Conservation (phyloP, 2,329 filamentous ascomycete genomes). For the Claviceps sp. region DNA sequence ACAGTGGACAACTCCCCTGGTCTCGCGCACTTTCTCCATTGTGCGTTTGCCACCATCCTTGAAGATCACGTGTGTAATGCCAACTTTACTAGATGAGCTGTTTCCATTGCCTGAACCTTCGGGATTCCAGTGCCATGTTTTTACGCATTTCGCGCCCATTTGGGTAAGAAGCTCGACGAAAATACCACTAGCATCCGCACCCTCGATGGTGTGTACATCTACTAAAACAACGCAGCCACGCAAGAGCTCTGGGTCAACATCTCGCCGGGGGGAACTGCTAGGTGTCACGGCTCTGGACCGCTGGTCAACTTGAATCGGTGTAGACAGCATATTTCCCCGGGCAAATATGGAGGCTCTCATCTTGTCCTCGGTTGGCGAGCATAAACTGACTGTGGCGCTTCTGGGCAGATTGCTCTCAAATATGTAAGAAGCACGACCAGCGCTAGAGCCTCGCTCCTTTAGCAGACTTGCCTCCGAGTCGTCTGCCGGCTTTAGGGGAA, state of each 20-base stretch:
- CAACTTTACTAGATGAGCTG: conserved; percentile 38
- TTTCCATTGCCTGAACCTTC: conserved; percentile 22
- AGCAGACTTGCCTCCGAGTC: conserved; percentile 35
- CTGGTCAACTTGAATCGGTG: conserved; percentile 32
- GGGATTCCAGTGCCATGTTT: conserved; percentile 62
- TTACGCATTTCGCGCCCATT: conserved; percentile 71
- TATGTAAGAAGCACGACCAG: conserved; percentile 31
- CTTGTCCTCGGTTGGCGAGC: conserved; percentile 35
- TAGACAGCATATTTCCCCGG: neutral
- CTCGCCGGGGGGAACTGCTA: conserved; percentile 39
- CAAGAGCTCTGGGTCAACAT: conserved; percentile 41
- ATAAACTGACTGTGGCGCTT: conserved; percentile 40
- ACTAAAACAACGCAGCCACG: conserved; percentile 67
- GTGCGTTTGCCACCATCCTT: conserved; percentile 76
- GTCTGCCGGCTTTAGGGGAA: conserved; percentile 58
- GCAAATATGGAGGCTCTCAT: conserved; percentile 5
- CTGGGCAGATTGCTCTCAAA: conserved; percentile 30
- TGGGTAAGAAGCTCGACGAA: conserved; percentile 67
- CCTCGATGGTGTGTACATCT: conserved; percentile 72
- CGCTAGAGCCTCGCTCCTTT: conserved; percentile 38
- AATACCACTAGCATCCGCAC: conserved; percentile 65
- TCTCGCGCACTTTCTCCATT: conserved; percentile 64
- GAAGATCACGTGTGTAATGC: conserved; percentile 80
- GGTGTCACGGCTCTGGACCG: conserved; percentile 45
- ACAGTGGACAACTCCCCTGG: conserved; percentile 63